Evolutionary conservation across 176 grass and related monocot species (phyloP).

Genomic region (Echinochloa phyllopogon): DNA sequence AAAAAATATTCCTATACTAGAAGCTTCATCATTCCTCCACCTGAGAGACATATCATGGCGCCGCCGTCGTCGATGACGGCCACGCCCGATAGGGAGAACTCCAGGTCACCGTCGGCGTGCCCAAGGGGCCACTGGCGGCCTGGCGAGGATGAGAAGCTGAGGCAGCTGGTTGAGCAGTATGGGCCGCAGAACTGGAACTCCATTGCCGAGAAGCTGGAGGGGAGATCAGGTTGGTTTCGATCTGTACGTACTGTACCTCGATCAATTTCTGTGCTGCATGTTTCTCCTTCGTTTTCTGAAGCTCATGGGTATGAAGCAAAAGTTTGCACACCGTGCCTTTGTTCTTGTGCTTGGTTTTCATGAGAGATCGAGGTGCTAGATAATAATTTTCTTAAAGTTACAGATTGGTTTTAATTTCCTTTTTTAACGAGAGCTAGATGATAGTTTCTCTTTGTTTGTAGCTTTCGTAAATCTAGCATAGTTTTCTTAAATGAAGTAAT

Average conservation of each 20-base stretch:
- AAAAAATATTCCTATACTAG: too few relatives aligned
- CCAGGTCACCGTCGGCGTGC: slow-evolving; percentile 46
- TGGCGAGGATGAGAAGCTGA: slow-evolving; percentile 77
- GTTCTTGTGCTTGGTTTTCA: too few relatives aligned
- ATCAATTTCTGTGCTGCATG: background rate
- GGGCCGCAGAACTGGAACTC: slow-evolving; percentile 96
- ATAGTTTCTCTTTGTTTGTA: too few relatives aligned
- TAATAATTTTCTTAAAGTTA: too few relatives aligned
- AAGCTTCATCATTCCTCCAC: background rate
- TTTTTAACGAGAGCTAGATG: too few relatives aligned
- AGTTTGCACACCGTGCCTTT: background rate
- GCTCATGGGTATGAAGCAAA: background rate
- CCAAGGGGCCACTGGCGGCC: slow-evolving; percentile 83
- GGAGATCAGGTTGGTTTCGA: slow-evolving; percentile 80
- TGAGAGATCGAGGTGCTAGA: too few relatives aligned
- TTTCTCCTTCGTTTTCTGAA: background rate
- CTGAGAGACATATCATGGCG: slow-evolving; percentile 29
- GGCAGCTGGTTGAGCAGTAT: slow-evolving; percentile 68
- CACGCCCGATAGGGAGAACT: slow-evolving; percentile 44
- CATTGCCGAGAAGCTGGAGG: slow-evolving; percentile 87
- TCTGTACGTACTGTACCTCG: too few relatives aligned
- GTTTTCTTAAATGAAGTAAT: background rate
- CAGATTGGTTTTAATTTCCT: too few relatives aligned
- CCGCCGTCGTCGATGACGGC: slow-evolving; percentile 57
- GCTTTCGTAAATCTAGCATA: background rate